Evolutionary conservation across 768 basidiomycete genomes (phyloP).

Genomic region (Suillus subalutaceus): DNA sequence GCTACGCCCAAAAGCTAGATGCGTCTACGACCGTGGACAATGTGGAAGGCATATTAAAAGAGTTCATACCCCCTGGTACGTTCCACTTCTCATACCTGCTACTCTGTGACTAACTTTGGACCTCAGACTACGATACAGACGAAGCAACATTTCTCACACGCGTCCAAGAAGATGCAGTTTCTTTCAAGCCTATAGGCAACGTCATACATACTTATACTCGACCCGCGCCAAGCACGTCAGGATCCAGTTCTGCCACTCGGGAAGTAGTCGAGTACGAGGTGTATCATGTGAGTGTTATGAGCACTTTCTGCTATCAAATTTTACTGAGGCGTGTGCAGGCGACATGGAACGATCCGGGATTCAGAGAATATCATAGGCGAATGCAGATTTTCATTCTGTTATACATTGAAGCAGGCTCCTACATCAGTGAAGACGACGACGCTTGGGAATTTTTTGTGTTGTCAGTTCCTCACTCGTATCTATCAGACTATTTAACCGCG

Average conservation of each 20-base stretch:
- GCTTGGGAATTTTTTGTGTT: slow-evolving; percentile 91
- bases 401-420: slow-evolving; percentile 95
- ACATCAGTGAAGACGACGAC: slow-evolving; percentile 92
- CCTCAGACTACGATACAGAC: slow-evolving; percentile 68
- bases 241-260: slow-evolving; percentile 40
- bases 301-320: slow-evolving; percentile 4
- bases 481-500: slow-evolving; percentile 4
- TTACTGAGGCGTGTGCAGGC: slow-evolving; percentile 45
- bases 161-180: slow-evolving; percentile 76
- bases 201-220: slow-evolving; percentile 78
- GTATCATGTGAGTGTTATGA: slow-evolving; percentile 70
- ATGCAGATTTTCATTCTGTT: slow-evolving; percentile 96
- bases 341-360: slow-evolving; percentile 85
- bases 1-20: slow-evolving; percentile 66
- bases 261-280: slow-evolving; percentile 76
- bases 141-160: slow-evolving; percentile 65
- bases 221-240: slow-evolving; percentile 38
- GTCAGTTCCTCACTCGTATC: slow-evolving; percentile 48
- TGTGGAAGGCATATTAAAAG: slow-evolving; percentile 73
- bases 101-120: not conserved
- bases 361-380: slow-evolving; percentile 84
- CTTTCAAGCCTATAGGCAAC: slow-evolving; percentile 78
- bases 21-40: slow-evolving; percentile 80
- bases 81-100: slow-evolving; percentile 5
- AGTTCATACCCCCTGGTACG: slow-evolving; percentile 76